phyloP scores from a whole-genome alignment of 257 asterid genomes.

The Cordia subcordata region DNA sequence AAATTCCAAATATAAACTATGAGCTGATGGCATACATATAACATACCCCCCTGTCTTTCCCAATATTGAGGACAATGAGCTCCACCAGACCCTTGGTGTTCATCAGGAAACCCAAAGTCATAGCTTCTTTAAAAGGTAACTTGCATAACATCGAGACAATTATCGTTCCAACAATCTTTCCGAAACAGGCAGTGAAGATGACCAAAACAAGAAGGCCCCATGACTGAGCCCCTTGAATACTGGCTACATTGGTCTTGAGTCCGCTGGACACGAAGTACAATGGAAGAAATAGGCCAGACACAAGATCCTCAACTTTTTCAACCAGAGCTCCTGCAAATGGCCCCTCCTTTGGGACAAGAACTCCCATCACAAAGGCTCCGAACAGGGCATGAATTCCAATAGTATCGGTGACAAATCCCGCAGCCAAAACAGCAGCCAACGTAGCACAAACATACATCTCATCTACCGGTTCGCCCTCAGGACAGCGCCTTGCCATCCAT shows the following conservation, averaged over 20 bases:
- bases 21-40: neutral
- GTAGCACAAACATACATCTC: conserved; percentile 62
- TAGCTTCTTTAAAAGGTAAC: conserved; percentile 45
- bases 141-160: conserved; percentile 34
- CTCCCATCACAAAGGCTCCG: conserved; percentile 64
- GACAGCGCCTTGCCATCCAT: conserved; percentile 51
- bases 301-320: conserved; percentile 60
- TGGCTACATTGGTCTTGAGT: conserved; percentile 55
- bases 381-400: conserved; percentile 70
- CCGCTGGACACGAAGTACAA: conserved; percentile 66
- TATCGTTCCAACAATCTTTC: conserved; percentile 54
- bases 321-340: conserved; percentile 56
- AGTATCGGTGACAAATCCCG: conserved; percentile 55
- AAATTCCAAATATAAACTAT: neutral
- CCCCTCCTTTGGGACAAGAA: conserved; percentile 69
- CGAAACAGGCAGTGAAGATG: conserved; percentile 50
- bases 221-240: conserved; percentile 55
- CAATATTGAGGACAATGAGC: conserved; percentile 61
- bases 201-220: conserved; percentile 66
- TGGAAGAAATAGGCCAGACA: conserved; percentile 60
- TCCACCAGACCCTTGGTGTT: conserved; percentile 71
- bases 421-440: conserved; percentile 55
- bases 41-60: conserved; percentile 67
- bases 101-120: conserved; percentile 59
- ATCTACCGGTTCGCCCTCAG: conserved; percentile 61